Conservation (phyloP, 768 basidiomycete species). For the Basidioascus undulatus region DNA sequence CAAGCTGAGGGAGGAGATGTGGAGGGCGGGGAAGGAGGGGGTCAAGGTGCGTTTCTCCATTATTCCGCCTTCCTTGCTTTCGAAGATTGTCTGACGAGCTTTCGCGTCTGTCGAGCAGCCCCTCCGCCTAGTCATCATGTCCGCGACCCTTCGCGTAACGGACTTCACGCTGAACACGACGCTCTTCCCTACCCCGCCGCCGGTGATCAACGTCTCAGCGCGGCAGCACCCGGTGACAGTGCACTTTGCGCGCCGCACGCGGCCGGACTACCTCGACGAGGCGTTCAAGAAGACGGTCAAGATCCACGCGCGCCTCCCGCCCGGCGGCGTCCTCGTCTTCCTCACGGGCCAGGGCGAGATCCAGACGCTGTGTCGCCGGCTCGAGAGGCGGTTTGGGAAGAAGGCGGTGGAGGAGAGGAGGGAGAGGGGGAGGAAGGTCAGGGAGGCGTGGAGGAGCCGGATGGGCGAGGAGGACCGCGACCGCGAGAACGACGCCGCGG, state of each 20-base stretch:
- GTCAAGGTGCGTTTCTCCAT: slow-evolving; percentile 31
- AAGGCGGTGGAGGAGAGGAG: slow-evolving; percentile 35
- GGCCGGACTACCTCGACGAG: slow-evolving; percentile 68
- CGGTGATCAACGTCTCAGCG: slow-evolving; percentile 64
- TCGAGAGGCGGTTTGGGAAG: slow-evolving; percentile 51
- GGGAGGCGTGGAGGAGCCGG: neutral
- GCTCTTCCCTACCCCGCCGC: slow-evolving; percentile 64
- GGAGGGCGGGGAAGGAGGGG: slow-evolving; percentile 44
- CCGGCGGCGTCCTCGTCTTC: slow-evolving; percentile 80
- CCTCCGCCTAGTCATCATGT: slow-evolving; percentile 88
- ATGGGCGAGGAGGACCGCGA: neutral
- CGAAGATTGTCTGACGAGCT: slow-evolving; percentile 2
- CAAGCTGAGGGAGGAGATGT: slow-evolving; percentile 66
- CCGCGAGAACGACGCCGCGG: neutral
- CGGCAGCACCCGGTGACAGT: slow-evolving; percentile 87
- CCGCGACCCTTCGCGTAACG: slow-evolving; percentile 76
- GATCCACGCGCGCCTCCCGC: slow-evolving; percentile 75
- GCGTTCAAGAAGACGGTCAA: slow-evolving; percentile 72
- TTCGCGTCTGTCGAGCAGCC: slow-evolving; percentile 32
- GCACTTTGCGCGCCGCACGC: slow-evolving; percentile 73
- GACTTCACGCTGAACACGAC: slow-evolving; percentile 73
- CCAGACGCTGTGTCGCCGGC: slow-evolving; percentile 47
- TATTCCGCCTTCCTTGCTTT: neutral
- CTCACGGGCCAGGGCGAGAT: slow-evolving; percentile 95
- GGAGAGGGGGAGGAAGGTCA: slow-evolving; percentile 17